phyloP scores from a whole-genome alignment of 139 green algal species.

The Pleodorina starrii region DNA sequence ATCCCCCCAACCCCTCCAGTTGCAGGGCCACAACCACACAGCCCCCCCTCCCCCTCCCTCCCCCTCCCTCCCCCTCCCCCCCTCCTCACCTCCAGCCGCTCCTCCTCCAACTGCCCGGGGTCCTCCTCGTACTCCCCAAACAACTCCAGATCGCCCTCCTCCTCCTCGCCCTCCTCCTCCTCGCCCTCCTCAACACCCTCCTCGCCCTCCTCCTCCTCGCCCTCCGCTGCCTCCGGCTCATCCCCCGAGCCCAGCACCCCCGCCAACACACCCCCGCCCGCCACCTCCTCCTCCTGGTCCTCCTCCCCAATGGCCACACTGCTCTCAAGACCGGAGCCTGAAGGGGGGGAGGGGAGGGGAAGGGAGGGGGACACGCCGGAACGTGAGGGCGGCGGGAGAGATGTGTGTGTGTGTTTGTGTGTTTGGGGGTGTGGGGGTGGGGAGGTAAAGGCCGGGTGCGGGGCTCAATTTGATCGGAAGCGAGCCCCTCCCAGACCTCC shows the following conservation, averaged over 20 bases:
- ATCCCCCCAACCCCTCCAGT: no score
- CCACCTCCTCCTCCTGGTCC: neutral
- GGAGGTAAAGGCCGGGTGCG: no score
- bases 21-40: no score
- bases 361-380: neutral
- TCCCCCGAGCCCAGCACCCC: neutral
- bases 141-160: neutral
- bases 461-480: no score
- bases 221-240: neutral
- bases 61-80: neutral
- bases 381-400: no score
- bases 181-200: conserved; percentile 7
- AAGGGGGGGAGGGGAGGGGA: neutral
- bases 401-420: no score
- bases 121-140: conserved; percentile 22
- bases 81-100: neutral
- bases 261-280: neutral
- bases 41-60: neutral
- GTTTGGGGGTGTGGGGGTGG: no score
- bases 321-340: conserved; percentile 1
- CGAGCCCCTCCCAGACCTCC: no score
- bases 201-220: neutral
- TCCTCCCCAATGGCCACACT: neutral
- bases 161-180: neutral
- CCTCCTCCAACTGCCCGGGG: neutral